These are phyloP conservation scores for Nymphaea thermarum DNA, from an alignment of 164 flowering plant genomes.

Conservation along the genomic window DNA sequence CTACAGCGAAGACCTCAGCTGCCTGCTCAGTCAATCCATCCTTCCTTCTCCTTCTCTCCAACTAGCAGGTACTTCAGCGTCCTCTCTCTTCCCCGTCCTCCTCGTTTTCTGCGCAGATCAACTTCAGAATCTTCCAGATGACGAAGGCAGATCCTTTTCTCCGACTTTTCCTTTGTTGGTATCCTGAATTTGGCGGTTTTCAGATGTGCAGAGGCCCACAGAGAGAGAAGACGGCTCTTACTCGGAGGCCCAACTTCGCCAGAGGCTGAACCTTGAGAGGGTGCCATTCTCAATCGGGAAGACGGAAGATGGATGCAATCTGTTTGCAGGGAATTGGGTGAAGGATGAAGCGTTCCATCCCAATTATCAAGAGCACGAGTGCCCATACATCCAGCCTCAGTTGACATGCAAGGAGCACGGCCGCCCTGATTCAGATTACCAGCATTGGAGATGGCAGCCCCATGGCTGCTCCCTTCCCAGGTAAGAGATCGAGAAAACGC, in stretches of 20 bases:
- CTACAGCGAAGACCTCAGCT: conserved; percentile 44
- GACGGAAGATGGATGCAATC: conserved; percentile 38
- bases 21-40: conserved; percentile 23
- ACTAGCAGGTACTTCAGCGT: neutral
- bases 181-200: neutral
- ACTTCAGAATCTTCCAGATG: neutral
- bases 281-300: conserved; percentile 45
- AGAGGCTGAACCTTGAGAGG: conserved; percentile 9
- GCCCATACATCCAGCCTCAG: conserved; percentile 94
- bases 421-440: conserved; percentile 65
- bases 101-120: no score
- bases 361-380: conserved; percentile 53
- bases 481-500: conserved; percentile 13
- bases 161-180: neutral
- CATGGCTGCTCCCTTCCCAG: conserved; percentile 63
- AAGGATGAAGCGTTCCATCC: conserved; percentile 51
- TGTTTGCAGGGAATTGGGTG: conserved; percentile 74
- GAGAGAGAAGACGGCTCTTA: neutral
- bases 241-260: neutral
- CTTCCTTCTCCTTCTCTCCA: neutral
- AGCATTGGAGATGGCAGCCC: conserved; percentile 86
- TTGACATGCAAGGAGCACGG: conserved; percentile 80
- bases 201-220: neutral
- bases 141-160: neutral
- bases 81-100: no score